A percentile compares a stretch with the other conserved stretches of the same genome.
These are phyloP conservation scores for Boletus patriciae DNA, from an alignment of 768 basidiomycete species.

Conservation along the genomic window DNA sequence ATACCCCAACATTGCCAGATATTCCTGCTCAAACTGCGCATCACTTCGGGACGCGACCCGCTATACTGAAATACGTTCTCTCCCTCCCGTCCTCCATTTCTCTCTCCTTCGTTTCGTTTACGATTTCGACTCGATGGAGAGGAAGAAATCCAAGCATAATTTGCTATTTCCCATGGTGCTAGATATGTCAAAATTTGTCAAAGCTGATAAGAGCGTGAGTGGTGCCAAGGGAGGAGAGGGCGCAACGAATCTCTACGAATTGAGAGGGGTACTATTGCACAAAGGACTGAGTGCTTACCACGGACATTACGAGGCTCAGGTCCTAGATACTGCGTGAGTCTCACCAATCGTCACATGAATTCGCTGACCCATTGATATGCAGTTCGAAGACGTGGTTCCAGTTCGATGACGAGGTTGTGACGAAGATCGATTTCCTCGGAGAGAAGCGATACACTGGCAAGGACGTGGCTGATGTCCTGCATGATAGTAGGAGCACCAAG, in stretches of 20 bases:
- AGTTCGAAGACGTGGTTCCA: slow-evolving; percentile 81
- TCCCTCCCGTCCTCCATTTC: slow-evolving; percentile 90
- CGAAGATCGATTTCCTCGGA: slow-evolving; percentile 55
- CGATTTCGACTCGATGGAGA: slow-evolving; percentile 71
- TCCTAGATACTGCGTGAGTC: slow-evolving; percentile 67
- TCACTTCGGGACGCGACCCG: slow-evolving; percentile 77
- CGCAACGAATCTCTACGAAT: slow-evolving; percentile 59
- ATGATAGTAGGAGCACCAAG: slow-evolving; percentile 23
- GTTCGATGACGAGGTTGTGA: slow-evolving; percentile 89
- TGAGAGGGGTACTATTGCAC: slow-evolving; percentile 84
- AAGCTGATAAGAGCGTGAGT: slow-evolving; percentile 25
- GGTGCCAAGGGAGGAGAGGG: slow-evolving; percentile 18
- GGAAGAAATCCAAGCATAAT: slow-evolving; percentile 83
- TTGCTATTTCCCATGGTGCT: slow-evolving; percentile 75
- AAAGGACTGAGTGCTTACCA: slow-evolving; percentile 92
- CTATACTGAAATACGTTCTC: slow-evolving; percentile 61
- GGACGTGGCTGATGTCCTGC: slow-evolving; percentile 31
- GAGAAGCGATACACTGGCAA: slow-evolving; percentile 40
- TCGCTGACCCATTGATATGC: slow-evolving; percentile 4
- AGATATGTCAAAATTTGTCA: slow-evolving; percentile 69
- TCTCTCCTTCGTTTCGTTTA: slow-evolving; percentile 93
- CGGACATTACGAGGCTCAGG: slow-evolving; percentile 87
- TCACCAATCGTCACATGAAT: neutral
- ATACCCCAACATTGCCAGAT: slow-evolving; percentile 45
- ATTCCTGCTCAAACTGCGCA: slow-evolving; percentile 76